These are phyloP conservation scores for Alternaria consortialis DNA, from an alignment of 2,329 filamentous ascomycete genomes.

Conservation along the genomic window DNA sequence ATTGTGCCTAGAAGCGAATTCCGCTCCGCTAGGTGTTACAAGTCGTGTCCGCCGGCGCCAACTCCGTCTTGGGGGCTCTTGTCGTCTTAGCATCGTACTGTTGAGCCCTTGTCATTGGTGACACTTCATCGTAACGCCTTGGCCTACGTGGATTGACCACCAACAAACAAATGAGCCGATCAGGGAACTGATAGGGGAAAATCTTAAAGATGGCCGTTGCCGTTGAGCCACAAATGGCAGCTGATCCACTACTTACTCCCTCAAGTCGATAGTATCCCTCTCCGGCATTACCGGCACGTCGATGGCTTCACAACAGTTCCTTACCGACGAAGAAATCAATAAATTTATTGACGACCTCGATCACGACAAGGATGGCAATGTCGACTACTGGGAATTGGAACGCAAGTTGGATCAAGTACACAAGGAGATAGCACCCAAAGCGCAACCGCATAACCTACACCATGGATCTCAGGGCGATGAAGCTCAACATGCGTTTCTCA, in stretches of 20 bases:
- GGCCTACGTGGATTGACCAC: constrained; percentile 39
- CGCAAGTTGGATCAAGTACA: constrained; percentile 63
- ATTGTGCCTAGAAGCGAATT: constrained; percentile 6
- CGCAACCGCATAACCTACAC: constrained; percentile 58
- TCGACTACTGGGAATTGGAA: constrained; percentile 64
- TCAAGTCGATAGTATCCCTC: neutral
- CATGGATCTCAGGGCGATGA: constrained; percentile 50
- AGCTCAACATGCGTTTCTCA: constrained; percentile 62
- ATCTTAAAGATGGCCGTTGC: constrained; percentile 6
- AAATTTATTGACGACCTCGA: constrained; percentile 64
- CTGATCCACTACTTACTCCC: neutral
- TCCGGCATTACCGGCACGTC: neutral
- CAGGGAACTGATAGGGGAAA: constrained; percentile 17
- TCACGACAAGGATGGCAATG: constrained; percentile 60
- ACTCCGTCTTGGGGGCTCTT: constrained; percentile 37
- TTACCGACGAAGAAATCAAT: constrained; percentile 60
- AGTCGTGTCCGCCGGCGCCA: constrained; percentile 20
- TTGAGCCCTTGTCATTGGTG: constrained; percentile 20
- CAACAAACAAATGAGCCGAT: constrained; percentile 17
- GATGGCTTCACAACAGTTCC: constrained; percentile 38
- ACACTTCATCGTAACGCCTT: constrained; percentile 27
- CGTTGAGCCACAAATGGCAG: constrained; percentile 2
- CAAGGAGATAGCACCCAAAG: constrained; percentile 60
- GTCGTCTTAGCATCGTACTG: constrained; percentile 28
- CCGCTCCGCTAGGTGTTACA: constrained; percentile 27